Evolutionary conservation across 352 stramenopile species (phyloP), one percentile per base, ranked within the genome.

Genomic region (Globisporangium viniferum): DNA sequence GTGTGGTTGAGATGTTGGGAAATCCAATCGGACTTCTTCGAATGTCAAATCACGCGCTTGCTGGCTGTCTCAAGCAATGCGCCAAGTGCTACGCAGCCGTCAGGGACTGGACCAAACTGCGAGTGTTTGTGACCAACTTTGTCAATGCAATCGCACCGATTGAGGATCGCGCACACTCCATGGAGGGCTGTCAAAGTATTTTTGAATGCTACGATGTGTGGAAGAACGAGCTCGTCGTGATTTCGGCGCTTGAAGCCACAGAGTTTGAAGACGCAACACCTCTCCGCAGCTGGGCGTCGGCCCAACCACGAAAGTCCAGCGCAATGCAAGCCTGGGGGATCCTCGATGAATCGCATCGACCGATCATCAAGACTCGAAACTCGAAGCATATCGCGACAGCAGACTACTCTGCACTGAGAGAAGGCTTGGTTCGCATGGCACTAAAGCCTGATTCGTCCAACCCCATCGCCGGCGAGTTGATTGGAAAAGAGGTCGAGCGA

Each of bases 21-120:
- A 64, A 36, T 27, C 72, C 77, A 8, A 75, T 81, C 51, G 62
- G 20, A 22, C 64, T 70, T 41, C 48, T 85, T 51, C 67, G 73
- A n/a, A 72, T 91, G 41, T 85, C 80, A 1, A 56, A 68, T 9
- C 36, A 68, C 27, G 57, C 73, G 22, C 51, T 91, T 12, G 41
- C 84, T 4, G 76, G 74, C 18, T 86, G 81, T 35, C 62, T 91
- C 51, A 76, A 76, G 33, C 80, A 86, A 20, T 87, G 78, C 31
- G 75, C 81, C 15, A 74, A 73, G 48, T 90, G 83, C 53, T 88
- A 86, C 48, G 64, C 64, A 27, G 68, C 63, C 54, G 29, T 86
- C n/a, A 71, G 67, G 24, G 66, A 79, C n/a, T 91, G 83, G 83
- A 59, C 39, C 0, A 79, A 78, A 51, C 57, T 87, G 24, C 75